Conservation (phyloP, 805 yeast genomes). For the Lipomyces oligophaga region DNA sequence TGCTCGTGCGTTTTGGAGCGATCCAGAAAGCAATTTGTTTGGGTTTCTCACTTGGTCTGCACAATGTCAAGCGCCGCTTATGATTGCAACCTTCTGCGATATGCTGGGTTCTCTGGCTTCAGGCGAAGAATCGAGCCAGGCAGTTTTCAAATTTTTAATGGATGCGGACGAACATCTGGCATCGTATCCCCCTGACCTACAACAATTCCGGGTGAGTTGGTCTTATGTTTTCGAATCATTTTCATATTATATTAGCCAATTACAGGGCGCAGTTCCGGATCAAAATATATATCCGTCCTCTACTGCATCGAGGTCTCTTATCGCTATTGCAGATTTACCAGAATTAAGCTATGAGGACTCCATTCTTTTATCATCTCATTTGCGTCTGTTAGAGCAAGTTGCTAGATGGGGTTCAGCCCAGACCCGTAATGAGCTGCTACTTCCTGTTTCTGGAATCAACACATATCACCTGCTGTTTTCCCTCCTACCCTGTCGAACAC, state of each 20-base stretch:
- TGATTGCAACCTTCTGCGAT: slow-evolving; percentile 76
- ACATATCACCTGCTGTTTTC: slow-evolving; percentile 43
- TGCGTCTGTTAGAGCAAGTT: slow-evolving; percentile 59
- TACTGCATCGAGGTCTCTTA: slow-evolving; percentile 15
- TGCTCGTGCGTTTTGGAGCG: slow-evolving; percentile 62
- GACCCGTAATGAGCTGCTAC: slow-evolving; percentile 35
- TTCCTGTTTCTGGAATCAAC: slow-evolving; percentile 4
- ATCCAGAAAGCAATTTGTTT: slow-evolving; percentile 57
- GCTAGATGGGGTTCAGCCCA: slow-evolving; percentile 41
- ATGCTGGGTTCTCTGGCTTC: slow-evolving; percentile 71
- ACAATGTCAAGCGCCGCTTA: slow-evolving; percentile 63
- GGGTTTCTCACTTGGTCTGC: slow-evolving; percentile 91
- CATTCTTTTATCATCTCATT: slow-evolving; percentile 66
- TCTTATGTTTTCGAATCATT: slow-evolving; percentile 52
- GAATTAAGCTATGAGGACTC: slow-evolving; percentile 79
- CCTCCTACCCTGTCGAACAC: slow-evolving; percentile 46
- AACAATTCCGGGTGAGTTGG: slow-evolving; percentile 46
- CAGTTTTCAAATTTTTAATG: slow-evolving; percentile 48
- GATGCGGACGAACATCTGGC: slow-evolving; percentile 15
- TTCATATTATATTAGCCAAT: slow-evolving; percentile 49
- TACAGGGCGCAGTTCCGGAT: slow-evolving; percentile 30
- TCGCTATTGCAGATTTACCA: slow-evolving; percentile 39
- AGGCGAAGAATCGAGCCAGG: slow-evolving; percentile 52
- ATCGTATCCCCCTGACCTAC: slow-evolving; percentile 24
- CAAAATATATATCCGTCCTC: slow-evolving; percentile 16